Evolutionary conservation across 1,284 basidiomycete species (phyloP).

Genomic region (Chalciporus sp.): DNA sequence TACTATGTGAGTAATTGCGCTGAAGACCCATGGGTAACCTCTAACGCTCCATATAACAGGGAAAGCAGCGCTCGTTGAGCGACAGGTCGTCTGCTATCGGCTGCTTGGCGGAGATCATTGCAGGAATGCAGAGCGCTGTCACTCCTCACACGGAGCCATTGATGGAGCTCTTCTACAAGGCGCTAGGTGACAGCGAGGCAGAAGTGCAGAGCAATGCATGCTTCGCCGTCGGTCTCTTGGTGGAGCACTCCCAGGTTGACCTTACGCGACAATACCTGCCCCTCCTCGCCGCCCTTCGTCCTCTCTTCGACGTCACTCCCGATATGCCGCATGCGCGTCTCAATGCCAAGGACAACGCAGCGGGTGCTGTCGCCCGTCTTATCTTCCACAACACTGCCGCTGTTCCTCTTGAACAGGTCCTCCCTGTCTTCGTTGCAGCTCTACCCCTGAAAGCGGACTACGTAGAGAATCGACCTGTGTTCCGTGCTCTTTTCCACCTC

Average conservation of each 20-base stretch:
- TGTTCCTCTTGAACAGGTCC: constrained; percentile 88
- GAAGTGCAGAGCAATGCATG: constrained; percentile 97
- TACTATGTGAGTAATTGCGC: constrained; percentile 75
- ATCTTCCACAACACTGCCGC: constrained; percentile 82
- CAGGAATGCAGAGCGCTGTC: constrained; percentile 86
- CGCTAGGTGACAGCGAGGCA: constrained; percentile 82
- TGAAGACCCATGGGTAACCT: neutral
- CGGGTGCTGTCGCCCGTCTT: constrained; percentile 89
- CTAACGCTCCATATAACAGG: constrained; percentile 51
- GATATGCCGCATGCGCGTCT: constrained; percentile 64
- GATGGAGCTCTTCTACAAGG: constrained; percentile 82
- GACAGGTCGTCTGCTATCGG: constrained; percentile 96
- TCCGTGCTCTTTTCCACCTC: constrained; percentile 88
- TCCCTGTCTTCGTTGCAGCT: constrained; percentile 82
- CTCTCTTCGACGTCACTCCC: constrained; percentile 75
- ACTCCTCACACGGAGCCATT: constrained; percentile 88
- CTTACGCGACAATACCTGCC: constrained; percentile 82
- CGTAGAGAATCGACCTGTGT: constrained; percentile 89
- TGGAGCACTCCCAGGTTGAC: constrained; percentile 87
- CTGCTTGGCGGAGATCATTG: constrained; percentile 93
- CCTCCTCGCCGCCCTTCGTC: constrained; percentile 80
- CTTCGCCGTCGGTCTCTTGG: constrained; percentile 90
- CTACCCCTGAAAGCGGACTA: constrained; percentile 89
- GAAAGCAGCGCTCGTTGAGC: constrained; percentile 83
- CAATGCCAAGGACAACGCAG: constrained; percentile 95